A percentile compares a stretch with the other conserved stretches of the same genome.
These are phyloP conservation scores for Fusarium gaditjirri DNA, from an alignment of 2,329 filamentous ascomycete genomes.

Conservation along the genomic window DNA sequence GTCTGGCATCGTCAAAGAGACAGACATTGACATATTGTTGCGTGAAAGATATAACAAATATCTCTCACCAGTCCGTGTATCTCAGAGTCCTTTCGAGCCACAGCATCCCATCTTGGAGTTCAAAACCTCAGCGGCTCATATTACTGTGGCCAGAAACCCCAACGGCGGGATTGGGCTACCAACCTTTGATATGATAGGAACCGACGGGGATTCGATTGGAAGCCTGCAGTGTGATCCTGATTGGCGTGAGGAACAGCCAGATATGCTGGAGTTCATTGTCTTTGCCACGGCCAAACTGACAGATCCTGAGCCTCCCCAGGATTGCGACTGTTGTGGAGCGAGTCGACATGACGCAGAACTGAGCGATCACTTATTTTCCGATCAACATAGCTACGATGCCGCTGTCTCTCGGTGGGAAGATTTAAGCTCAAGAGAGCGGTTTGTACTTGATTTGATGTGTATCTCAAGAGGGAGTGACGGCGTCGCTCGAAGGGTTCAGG, in stretches of 20 bases:
- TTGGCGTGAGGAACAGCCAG: background rate
- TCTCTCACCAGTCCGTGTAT: background rate
- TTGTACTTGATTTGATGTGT: background rate
- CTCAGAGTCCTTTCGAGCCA: accelerated
- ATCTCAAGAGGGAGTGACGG: background rate
- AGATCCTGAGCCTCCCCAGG: background rate
- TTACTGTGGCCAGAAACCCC: background rate
- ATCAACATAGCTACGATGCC: accelerated
- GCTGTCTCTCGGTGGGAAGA: background rate
- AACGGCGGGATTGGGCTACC: background rate
- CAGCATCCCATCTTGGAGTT: background rate
- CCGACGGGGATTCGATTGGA: accelerated
- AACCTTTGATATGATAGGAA: background rate
- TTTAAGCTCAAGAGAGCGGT: accelerated
- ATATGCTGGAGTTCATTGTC: background rate
- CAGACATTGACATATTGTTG: background rate
- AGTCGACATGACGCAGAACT: background rate
- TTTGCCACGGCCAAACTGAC: background rate
- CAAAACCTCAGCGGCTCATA: background rate
- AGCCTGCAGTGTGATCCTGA: background rate
- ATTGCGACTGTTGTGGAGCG: background rate
- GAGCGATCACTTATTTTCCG: background rate
- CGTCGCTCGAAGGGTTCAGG: background rate
- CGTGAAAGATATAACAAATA: background rate
- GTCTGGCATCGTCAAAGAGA: background rate